These are phyloP conservation scores for Rugonectria rugulosa DNA, from an alignment of 2,329 filamentous ascomycete genomes.

Conservation along the genomic window DNA sequence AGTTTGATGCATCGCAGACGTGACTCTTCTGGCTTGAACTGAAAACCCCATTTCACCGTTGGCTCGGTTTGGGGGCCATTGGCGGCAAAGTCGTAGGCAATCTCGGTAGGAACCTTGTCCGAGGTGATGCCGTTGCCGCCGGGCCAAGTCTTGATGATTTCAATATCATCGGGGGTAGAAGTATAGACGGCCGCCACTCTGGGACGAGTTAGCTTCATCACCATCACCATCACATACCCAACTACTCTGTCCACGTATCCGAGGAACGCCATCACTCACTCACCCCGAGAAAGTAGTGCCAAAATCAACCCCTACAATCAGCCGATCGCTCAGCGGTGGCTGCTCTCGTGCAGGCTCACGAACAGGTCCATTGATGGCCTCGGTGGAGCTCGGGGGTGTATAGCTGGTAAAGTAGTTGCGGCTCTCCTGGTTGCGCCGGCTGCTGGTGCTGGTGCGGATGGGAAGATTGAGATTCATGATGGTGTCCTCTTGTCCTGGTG, in stretches of 20 bases:
- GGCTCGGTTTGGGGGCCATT: conserved; percentile 48
- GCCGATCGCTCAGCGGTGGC: conserved; percentile 63
- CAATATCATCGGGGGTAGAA: conserved; percentile 78
- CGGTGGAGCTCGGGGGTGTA: conserved; percentile 63
- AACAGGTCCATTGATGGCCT: conserved; percentile 69
- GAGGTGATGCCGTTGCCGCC: conserved; percentile 87
- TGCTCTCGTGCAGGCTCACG: conserved; percentile 63
- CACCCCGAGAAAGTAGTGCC: conserved; percentile 85
- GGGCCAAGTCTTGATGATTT: conserved; percentile 87
- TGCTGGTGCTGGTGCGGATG: conserved; percentile 54
- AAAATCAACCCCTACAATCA: conserved; percentile 84
- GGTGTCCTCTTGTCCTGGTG: conserved; percentile 8
- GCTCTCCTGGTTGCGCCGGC: conserved; percentile 62
- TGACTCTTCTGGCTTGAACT: conserved; percentile 79
- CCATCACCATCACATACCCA: too few species aligned
- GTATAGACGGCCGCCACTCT: conserved; percentile 76
- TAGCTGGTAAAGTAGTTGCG: conserved; percentile 64
- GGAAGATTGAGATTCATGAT: conserved; percentile 61
- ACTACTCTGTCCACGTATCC: too few species aligned
- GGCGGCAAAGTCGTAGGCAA: conserved; percentile 63
- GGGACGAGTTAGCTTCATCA: conserved; percentile 14
- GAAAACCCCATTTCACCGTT: conserved; percentile 79
- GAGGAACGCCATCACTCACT: conserved; percentile 44
- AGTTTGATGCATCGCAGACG: conserved; percentile 84
- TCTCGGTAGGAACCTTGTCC: conserved; percentile 85